phyloP scores from a whole-genome alignment of 495 filamentous ascomycete species.

The Penicillium cataractarum region DNA sequence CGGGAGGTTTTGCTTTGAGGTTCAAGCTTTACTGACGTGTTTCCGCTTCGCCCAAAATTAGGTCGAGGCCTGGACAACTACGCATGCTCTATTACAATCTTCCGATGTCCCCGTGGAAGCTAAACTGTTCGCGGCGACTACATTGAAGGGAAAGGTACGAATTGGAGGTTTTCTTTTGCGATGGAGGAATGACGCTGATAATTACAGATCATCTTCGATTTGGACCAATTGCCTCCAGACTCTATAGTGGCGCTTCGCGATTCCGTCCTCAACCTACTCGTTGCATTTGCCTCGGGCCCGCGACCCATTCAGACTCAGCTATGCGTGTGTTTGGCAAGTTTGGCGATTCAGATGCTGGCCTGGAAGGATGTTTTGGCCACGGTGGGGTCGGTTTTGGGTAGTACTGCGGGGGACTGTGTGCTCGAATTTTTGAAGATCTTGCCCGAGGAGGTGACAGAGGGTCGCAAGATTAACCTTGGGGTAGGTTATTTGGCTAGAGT shows the following conservation, averaged over 20 bases:
- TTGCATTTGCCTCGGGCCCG: constrained; percentile 76
- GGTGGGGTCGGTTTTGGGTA: constrained; percentile 78
- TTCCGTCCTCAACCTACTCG: constrained; percentile 78
- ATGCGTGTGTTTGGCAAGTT: constrained; percentile 88
- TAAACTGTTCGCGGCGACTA: constrained; percentile 94
- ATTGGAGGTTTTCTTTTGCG: too few species aligned
- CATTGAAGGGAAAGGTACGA: constrained; percentile 93
- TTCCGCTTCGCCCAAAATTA: constrained; percentile 28
- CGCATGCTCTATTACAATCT: constrained; percentile 81
- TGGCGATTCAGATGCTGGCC: constrained; percentile 92
- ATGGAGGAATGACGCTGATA: too few species aligned
- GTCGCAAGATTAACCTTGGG: constrained; percentile 96
- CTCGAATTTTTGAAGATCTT: constrained; percentile 95
- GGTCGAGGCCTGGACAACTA: constrained; percentile 88
- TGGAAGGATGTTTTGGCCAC: constrained; percentile 93
- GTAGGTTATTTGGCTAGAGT: constrained; percentile 58
- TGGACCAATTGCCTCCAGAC: constrained; percentile 80
- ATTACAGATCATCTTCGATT: constrained; percentile 74
- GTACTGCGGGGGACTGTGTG: constrained; percentile 77
- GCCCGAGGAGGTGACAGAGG: constrained; percentile 98
- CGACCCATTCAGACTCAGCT: constrained; percentile 92
- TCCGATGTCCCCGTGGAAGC: constrained; percentile 72
- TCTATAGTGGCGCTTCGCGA: constrained; percentile 76
- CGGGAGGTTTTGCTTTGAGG: constrained; percentile 10
- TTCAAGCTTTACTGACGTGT: not conserved